Evolutionary conservation across 306 rosid species (phyloP).

Genomic region (Dryas drummondii): DNA sequence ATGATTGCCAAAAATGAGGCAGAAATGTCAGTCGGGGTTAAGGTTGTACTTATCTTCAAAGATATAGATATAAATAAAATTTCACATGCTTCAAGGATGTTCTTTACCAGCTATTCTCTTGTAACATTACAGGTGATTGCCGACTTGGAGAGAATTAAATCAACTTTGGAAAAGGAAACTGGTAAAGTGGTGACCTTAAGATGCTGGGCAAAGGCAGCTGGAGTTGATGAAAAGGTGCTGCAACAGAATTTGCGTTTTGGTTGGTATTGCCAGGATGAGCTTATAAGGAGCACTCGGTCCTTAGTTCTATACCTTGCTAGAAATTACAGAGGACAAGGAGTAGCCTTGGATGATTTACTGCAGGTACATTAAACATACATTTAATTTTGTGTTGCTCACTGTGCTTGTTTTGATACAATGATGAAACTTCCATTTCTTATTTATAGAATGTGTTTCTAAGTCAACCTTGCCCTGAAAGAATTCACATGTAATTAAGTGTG

Average conservation of each 20-base stretch:
- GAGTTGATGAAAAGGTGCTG: conserved; percentile 61
- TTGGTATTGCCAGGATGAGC: conserved; percentile 71
- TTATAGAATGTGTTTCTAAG: background rate
- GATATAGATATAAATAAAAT: background rate
- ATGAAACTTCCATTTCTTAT: background rate
- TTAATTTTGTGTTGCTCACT: background rate
- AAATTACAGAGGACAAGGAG: conserved; percentile 76
- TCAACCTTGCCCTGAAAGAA: background rate
- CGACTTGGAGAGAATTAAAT: conserved; percentile 65
- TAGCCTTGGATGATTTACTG: conserved; percentile 73
- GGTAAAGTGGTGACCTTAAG: conserved; percentile 57
- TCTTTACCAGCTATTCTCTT: conserved; percentile 6
- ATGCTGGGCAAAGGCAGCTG: conserved; percentile 79
- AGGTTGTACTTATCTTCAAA: conserved; percentile 51
- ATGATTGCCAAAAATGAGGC: conserved; percentile 60
- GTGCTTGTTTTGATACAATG: background rate
- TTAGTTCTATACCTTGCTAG: conserved; percentile 68
- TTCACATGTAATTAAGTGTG: background rate
- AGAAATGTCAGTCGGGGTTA: conserved; percentile 69
- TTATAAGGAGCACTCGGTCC: conserved; percentile 70
- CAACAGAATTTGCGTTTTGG: conserved; percentile 57
- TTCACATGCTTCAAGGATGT: conserved; percentile 4
- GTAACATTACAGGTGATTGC: conserved; percentile 52
- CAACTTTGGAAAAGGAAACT: conserved; percentile 60
- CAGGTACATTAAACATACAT: conserved; percentile 59